Conservation (phyloP, 768 basidiomycete genomes). For the Phanerochaete sordida region DNA sequence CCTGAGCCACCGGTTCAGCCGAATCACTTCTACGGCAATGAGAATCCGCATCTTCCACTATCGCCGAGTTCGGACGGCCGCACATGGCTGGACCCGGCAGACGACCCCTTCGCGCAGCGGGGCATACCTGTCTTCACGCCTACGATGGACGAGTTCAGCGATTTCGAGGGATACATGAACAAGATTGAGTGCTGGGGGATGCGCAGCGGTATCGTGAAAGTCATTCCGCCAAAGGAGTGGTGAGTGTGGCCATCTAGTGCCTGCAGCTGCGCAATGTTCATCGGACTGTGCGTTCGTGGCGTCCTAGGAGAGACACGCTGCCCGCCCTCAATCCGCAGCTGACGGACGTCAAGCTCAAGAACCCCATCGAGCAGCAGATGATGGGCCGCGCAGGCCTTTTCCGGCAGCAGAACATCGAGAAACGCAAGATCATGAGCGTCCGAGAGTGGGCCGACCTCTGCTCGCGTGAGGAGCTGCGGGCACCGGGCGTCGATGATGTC, state of each 20-base stretch:
- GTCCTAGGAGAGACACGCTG: conserved; percentile 61
- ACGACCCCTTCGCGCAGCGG: conserved; percentile 76
- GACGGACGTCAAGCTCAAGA: conserved; percentile 70
- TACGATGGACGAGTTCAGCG: conserved; percentile 84
- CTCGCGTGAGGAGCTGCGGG: conserved; percentile 62
- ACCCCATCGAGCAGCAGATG: conserved; percentile 94
- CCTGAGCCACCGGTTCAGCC: conserved; percentile 53
- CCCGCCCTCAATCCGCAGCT: conserved; percentile 74
- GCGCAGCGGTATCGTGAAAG: conserved; percentile 90
- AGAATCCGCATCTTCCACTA: conserved; percentile 41
- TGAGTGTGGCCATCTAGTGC: conserved; percentile 33
- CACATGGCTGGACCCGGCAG: conserved; percentile 70
- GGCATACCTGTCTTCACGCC: conserved; percentile 98
- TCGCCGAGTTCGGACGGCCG: conserved; percentile 63
- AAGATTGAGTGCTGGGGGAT: conserved; percentile 87
- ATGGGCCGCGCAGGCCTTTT: conserved; percentile 83
- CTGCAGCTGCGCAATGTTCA: conserved; percentile 9
- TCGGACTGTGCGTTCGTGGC: background rate
- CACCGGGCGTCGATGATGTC: conserved; percentile 70
- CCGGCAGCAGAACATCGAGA: conserved; percentile 88
- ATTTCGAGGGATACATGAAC: conserved; percentile 90
- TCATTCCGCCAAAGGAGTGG: conserved; percentile 96
- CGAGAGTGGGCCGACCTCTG: conserved; percentile 87
- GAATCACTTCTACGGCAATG: conserved; percentile 77
- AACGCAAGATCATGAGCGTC: conserved; percentile 76